Evolutionary conservation across 331 rosid genomes (phyloP), one percentile per base, ranked within the genome.

Genomic region (Erythrophleum ivorense): DNA sequence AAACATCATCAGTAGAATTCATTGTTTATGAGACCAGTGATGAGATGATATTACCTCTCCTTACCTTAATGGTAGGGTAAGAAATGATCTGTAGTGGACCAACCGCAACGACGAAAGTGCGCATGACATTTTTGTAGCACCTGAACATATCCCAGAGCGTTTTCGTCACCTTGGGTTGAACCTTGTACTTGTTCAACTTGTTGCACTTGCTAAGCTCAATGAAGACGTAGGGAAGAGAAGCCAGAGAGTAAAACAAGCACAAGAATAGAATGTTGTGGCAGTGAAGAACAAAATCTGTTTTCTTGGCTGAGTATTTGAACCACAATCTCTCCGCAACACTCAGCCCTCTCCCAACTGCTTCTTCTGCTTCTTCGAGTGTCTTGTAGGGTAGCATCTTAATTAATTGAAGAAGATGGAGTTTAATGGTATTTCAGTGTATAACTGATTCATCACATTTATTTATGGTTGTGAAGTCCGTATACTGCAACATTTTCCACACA

Each of bases 11-110:
- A n/a, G n/a, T n/a, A n/a, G n/a, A n/a, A n/a, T n/a, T n/a, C n/a
- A n/a, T n/a, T n/a, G n/a, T n/a, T n/a, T n/a, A n/a, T n/a, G n/a
- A n/a, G n/a, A n/a, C n/a, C n/a, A n/a, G n/a, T n/a, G n/a, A n/a
- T n/a, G n/a, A n/a, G n/a, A n/a, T n/a, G n/a, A n/a, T n/a, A 38
- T 38, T 5, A 38, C 41, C 8, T 54, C 18, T 16, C 0, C 2
- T 16, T 58, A 82, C 92, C 92, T 84, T 14, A 73, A 91, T 3
- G 74, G 88, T 84, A 55, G 94, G 94, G 60, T 69, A 91, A 3
- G 92, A 91, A 41, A 88, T 53, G 59, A 91, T 90, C 84, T 91
- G 94, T 9, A 88, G 87, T 43, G 94, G 94, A 24, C 92, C 94
- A 16, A 91, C 89, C 0, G 84, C 53, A 57, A 87, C 78, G 73